Evolutionary conservation across 2,329 filamentous ascomycete genomes (phyloP).

Genomic region (Hirsutella rhossiliensis): DNA sequence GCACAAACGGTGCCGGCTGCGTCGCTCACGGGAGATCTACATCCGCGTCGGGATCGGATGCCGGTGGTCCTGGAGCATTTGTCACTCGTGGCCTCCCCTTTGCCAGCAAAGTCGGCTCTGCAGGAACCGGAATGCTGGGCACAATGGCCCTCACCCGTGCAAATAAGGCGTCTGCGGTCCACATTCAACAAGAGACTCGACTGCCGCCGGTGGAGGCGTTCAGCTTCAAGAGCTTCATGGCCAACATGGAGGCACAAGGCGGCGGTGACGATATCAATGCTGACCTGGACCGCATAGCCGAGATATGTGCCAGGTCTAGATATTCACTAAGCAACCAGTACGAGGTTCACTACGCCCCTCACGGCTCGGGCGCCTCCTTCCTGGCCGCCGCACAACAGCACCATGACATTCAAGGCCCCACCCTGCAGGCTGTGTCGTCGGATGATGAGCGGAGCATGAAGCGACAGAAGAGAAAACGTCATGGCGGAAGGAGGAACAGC

Average conservation of each 20-base stretch:
- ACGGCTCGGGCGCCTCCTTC: constrained; percentile 44
- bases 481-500: constrained; percentile 31
- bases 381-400: constrained; percentile 17
- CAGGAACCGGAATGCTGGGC: constrained; percentile 27
- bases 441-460: constrained; percentile 38
- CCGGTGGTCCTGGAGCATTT: constrained; percentile 15
- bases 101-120: constrained; percentile 15
- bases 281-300: constrained; percentile 52
- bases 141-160: constrained; percentile 31
- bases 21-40: constrained; percentile 16
- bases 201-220: constrained; percentile 52
- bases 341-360: constrained; percentile 51
- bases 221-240: constrained; percentile 52
- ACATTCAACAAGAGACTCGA: constrained; percentile 25
- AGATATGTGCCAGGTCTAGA: constrained; percentile 52
- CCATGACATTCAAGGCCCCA: constrained; percentile 32
- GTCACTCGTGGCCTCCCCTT: constrained; percentile 20
- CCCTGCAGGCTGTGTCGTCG: constrained; percentile 43
- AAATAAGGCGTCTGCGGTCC: constrained; percentile 18
- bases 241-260: constrained; percentile 35
- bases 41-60: constrained; percentile 13
- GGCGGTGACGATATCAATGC: constrained; percentile 35
- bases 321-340: constrained; percentile 57
- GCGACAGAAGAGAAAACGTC: constrained; percentile 27
- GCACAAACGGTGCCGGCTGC: constrained; percentile 15